Evolutionary conservation across 1,284 basidiomycete species (phyloP), one percentile per base, ranked within the genome.

Genomic region (Moesziomyces antarcticus): DNA sequence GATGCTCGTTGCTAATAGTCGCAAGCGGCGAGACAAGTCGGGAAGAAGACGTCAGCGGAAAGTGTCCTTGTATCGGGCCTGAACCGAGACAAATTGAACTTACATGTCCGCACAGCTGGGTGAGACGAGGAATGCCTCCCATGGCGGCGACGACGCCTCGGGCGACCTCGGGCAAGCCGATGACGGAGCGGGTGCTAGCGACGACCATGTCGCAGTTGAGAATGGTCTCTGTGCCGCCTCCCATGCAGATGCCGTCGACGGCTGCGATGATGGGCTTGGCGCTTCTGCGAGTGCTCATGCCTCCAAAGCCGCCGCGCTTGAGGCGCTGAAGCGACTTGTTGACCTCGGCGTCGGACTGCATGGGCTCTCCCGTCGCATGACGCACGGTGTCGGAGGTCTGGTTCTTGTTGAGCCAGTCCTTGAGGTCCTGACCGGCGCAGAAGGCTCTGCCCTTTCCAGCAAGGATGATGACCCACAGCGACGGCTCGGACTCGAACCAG

Each of bases 181-280:
- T 91, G 59, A 88, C 88, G 7, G 91, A 90, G 13, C 89, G 87
- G 46, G 90, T 86, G 57, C 87, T 88, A 2, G 92, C 90, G n/a
- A 95, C 85, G 33, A 93, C 91, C 25, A 94, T 82, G 81, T 94
- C 93, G 73, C 91, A 93, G 72, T 94, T 94, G 10, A 93, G 82
- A 0, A 92, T 73, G 51, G 93, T 88, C 81, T 94, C 93, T 44
- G 89, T 87, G 1, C 92, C 93, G 5, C 93, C 93, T 14, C 93
- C 93, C 71, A 90, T 91, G 3, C 91, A 90, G 30, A 89, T 87
- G 14, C 93, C 93, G 73, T 91, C 90, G 1, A 94, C 90, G 3
- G 93, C 92, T 20, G 92, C 91, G 52, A 94, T 91, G 68, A 93
- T 88, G 9, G 92, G 92, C 81, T 94, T 94, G 61, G 85, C 87